phyloP scores from a whole-genome alignment of 495 filamentous ascomycete genomes.

The Echria macrotheca region DNA sequence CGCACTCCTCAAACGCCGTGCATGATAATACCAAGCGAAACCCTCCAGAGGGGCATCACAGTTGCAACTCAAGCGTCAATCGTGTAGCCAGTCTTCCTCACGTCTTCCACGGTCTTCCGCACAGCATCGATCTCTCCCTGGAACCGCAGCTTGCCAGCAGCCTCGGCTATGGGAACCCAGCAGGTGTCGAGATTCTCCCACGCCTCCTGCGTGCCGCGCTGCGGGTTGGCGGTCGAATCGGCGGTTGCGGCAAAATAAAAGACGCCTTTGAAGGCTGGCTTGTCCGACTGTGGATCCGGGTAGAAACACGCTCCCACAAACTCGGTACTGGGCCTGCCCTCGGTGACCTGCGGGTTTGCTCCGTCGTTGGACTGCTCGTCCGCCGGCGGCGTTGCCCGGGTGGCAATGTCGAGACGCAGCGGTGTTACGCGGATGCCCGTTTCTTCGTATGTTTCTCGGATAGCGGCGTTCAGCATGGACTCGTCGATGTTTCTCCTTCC shows the following conservation, averaged over 20 bases:
- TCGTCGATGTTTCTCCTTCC: conserved; percentile 43
- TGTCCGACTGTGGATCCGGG: conserved; percentile 27
- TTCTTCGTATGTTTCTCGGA: conserved; percentile 44
- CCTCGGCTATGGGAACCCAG: conserved; percentile 24
- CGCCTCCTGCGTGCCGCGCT: conserved; percentile 23
- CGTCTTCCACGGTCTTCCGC: conserved; percentile 19
- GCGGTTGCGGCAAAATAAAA: conserved; percentile 28
- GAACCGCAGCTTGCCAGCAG: conserved; percentile 21
- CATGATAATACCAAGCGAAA: no score
- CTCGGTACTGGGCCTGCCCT: conserved; percentile 24
- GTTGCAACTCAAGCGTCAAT: conserved; percentile 7
- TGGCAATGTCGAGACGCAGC: conserved; percentile 32
- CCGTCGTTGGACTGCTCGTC: not conserved
- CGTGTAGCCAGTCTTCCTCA: conserved; percentile 21
- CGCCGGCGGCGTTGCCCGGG: conserved; percentile 24
- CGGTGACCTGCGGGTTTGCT: conserved; percentile 21
- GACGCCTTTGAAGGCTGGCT: conserved; percentile 22
- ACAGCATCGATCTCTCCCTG: conserved; percentile 21
- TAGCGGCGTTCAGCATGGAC: conserved; percentile 32
- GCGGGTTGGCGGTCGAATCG: conserved; percentile 19
- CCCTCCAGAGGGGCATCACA: no score
- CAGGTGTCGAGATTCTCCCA: conserved; percentile 23
- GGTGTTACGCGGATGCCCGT: conserved; percentile 35
- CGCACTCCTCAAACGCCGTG: not conserved
- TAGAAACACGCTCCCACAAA: conserved; percentile 24